These are phyloP conservation scores for Paraphaeosphaeria sporulosa DNA, from an alignment of 2,329 filamentous ascomycete species.

Conservation along the genomic window DNA sequence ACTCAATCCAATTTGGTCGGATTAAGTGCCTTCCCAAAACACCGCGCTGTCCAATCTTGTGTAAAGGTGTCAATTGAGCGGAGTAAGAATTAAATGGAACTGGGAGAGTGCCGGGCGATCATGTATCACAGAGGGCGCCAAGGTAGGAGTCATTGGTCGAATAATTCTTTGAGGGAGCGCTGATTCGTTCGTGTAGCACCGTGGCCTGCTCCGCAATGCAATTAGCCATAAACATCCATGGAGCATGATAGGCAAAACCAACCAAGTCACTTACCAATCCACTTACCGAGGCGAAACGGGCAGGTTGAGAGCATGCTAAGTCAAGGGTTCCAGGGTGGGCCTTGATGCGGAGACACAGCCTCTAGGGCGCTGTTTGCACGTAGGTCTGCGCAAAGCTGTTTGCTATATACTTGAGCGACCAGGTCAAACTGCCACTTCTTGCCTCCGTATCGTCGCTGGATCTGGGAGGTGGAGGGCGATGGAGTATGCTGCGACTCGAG, in stretches of 20 bases:
- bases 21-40: slow-evolving; percentile 7
- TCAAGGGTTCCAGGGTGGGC: neutral
- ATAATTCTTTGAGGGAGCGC: neutral
- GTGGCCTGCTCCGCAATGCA: slow-evolving; percentile 21
- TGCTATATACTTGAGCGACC: neutral
- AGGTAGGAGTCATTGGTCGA: slow-evolving; percentile 20
- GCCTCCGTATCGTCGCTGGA: neutral
- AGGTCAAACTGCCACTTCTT: neutral
- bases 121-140: slow-evolving; percentile 16
- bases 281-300: neutral
- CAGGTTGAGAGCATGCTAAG: neutral
- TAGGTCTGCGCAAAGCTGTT: neutral
- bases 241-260: neutral
- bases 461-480: neutral
- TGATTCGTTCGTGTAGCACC: slow-evolving; percentile 20
- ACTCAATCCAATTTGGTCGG: slow-evolving; percentile 10
- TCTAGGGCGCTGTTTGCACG: neutral
- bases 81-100: slow-evolving; percentile 23
- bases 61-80: slow-evolving; percentile 23
- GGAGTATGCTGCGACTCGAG: neutral
- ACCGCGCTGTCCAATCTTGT: slow-evolving; percentile 13
- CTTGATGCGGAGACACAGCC: neutral
- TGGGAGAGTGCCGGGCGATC: slow-evolving; percentile 16
- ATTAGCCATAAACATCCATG: slow-evolving; percentile 23
- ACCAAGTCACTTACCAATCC: neutral